These are phyloP conservation scores for Saccharomycopsis vini DNA, from an alignment of 805 yeast genomes.

Conservation along the genomic window DNA sequence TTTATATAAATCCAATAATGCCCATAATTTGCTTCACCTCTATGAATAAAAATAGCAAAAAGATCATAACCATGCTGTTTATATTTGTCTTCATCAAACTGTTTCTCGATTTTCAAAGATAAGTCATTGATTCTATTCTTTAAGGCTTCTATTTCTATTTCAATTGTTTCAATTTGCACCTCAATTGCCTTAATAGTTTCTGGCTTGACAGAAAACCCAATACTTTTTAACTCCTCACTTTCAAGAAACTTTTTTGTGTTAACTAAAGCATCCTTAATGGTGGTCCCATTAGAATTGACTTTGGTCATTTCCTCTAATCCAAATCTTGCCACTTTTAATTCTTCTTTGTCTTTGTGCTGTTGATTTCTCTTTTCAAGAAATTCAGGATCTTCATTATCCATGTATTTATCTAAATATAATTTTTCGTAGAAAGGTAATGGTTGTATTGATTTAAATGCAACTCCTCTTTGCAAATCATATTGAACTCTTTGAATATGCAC, in stretches of 20 bases:
- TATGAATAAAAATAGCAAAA: constrained; percentile 87
- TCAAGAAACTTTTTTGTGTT: constrained; percentile 51
- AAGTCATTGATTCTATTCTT: constrained; percentile 36
- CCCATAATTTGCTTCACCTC: constrained; percentile 94
- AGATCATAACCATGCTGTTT: constrained; percentile 65
- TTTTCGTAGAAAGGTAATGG: constrained; percentile 74
- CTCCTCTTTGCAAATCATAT: constrained; percentile 62
- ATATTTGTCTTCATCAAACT: constrained; percentile 45
- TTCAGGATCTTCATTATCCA: constrained; percentile 54
- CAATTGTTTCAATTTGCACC: constrained; percentile 33
- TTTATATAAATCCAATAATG: constrained; percentile 94
- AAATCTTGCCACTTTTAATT: constrained; percentile 38
- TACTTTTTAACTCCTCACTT: constrained; percentile 30
- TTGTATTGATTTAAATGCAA: constrained; percentile 74
- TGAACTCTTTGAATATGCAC: constrained; percentile 92
- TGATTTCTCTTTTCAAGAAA: constrained; percentile 46
- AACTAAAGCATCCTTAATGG: constrained; percentile 42
- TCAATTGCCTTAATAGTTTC: constrained; percentile 35
- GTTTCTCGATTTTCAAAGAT: constrained; percentile 42
- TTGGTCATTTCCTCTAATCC: constrained; percentile 30
- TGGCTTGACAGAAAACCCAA: constrained; percentile 31
- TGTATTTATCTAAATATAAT: constrained; percentile 79
- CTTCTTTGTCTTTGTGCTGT: constrained; percentile 53
- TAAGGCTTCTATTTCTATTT: constrained; percentile 35
- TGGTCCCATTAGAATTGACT: constrained; percentile 40